These are phyloP conservation scores for Metschnikowia santaceciliae DNA, from an alignment of 805 yeast species.

Conservation along the genomic window DNA sequence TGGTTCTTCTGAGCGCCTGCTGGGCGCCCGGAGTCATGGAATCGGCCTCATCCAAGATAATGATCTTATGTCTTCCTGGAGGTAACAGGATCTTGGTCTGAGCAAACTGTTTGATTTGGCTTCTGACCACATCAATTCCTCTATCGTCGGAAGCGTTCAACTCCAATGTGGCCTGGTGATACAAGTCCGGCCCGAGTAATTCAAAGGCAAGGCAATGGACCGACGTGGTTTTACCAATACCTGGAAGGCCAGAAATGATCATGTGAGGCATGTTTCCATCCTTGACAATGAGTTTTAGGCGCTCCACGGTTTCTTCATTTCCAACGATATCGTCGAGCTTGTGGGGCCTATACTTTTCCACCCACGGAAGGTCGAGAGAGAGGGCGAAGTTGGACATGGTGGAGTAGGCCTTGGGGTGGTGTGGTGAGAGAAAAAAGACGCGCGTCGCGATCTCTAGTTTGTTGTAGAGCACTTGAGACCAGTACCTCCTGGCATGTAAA, in stretches of 20 bases:
- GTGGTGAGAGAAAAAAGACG: slow-evolving; percentile 1
- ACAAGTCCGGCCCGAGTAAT: slow-evolving; percentile 62
- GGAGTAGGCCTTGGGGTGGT: not conserved
- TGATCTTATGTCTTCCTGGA: slow-evolving; percentile 85
- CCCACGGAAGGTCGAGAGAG: slow-evolving; percentile 47
- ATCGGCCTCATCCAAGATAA: slow-evolving; percentile 93
- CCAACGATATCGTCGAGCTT: slow-evolving; percentile 84
- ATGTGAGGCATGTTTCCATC: slow-evolving; percentile 98
- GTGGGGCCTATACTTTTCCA: slow-evolving; percentile 92
- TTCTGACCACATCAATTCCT: slow-evolving; percentile 95
- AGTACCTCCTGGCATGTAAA: not conserved
- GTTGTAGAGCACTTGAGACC: not conserved
- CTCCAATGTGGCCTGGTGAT: slow-evolving; percentile 82
- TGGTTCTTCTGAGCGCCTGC: slow-evolving; percentile 88
- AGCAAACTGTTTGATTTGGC: slow-evolving; percentile 91
- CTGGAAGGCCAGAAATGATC: slow-evolving; percentile 94
- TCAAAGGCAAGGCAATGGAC: slow-evolving; percentile 86
- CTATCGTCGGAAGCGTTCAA: slow-evolving; percentile 95
- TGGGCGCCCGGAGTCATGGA: slow-evolving; percentile 97
- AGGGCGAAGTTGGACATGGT: slow-evolving; percentile 10
- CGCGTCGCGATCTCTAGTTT: slow-evolving; percentile 1
- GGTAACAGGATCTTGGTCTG: slow-evolving; percentile 88
- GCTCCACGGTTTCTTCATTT: slow-evolving; percentile 81
- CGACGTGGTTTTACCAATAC: slow-evolving; percentile 96
- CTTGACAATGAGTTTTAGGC: slow-evolving; percentile 75